Base-by-base conservation (phyloP, 2,329 filamentous ascomycete species). In the Microdochium nivale region DNA sequence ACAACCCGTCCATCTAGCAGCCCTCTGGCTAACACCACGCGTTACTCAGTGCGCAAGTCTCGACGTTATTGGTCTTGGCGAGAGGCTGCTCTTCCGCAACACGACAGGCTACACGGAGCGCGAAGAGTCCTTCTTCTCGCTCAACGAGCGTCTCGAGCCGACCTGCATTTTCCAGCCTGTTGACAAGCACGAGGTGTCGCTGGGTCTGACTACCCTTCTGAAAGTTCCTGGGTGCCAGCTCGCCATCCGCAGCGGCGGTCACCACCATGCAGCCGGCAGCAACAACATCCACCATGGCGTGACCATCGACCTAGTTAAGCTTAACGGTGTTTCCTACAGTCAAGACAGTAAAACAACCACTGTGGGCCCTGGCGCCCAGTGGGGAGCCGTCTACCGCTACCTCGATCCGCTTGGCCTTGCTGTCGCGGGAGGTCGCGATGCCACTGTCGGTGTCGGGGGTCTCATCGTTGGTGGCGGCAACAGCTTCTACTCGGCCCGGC, bases 231-330 rank as follows among this genome's bases (percentile, higher is more conserved):
- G 11, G 16, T 46, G 13, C 57, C 21, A 46, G 10, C 33, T 51
- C 24, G 49, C 49, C 14, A 21, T 50, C 24, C 49, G 49, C 33
- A 46, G 35, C 24, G 49, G 49, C 14, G 49, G 49, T 25, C 49
- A 50, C 49, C 23, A 25, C 25, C 37, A 32, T 19, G n/a, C 14
- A 24, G 25, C 49, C 3, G 49, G 49, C n/a, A 32, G 23, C 24
- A 51, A 46, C 40, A 47, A 48, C 49, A 46, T 51, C 25, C 13
- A 23, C 43, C 25, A 25, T 25, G 25, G 49, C 25, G 25, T 51
- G 1, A 51, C 43, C 0, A 65, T 75, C 49, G 65, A 66, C 52
- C 56, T 74, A 33, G 58, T 59, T 21, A 14, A 54, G 32, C 25
- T 62, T 13, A 55, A 57, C 48, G 23, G 50, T 37, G 55, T 61